phyloP scores from a whole-genome alignment of 2,329 filamentous ascomycete species.

The Neofusicoccum parvum region DNA sequence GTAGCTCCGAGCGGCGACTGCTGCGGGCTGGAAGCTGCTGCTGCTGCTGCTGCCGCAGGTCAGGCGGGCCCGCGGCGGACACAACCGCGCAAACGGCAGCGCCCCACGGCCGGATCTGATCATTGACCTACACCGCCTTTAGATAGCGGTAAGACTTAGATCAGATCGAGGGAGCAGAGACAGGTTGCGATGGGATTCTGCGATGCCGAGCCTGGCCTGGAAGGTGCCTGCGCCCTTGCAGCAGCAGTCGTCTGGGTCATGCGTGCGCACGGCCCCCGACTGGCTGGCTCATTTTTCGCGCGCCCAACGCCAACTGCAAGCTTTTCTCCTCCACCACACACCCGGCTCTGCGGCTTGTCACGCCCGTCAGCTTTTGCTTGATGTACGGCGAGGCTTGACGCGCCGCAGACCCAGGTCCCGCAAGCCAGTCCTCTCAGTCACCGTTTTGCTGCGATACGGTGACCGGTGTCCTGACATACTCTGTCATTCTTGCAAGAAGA shows the following conservation, averaged over 20 bases:
- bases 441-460: conserved; percentile 2
- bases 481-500: conserved; percentile 30
- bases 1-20: conserved; percentile 20
- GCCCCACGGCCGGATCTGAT: conserved; percentile 15
- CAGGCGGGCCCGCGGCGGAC: conserved; percentile 14
- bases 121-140: conserved; percentile 12
- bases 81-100: conserved; percentile 10
- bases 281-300: conserved; percentile 1
- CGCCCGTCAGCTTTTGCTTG: background rate
- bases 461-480: conserved; percentile 17
- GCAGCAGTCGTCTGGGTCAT: background rate
- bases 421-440: conserved; percentile 42
- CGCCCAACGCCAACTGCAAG: conserved; percentile 2
- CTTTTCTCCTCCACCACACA: background rate
- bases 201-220: background rate
- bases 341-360: background rate
- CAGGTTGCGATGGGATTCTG: background rate
- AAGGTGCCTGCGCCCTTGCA: conserved; percentile 6
- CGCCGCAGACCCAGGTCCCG: conserved; percentile 14
- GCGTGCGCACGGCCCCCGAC: conserved; percentile 7
- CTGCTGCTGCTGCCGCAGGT: background rate
- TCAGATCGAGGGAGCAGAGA: conserved; percentile 4
- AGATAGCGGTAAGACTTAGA: conserved; percentile 15
- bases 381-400: background rate
- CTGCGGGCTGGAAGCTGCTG: background rate